Conservation (phyloP, 2,329 filamentous ascomycete species). For the Macrophomina pseudophaseolina region DNA sequence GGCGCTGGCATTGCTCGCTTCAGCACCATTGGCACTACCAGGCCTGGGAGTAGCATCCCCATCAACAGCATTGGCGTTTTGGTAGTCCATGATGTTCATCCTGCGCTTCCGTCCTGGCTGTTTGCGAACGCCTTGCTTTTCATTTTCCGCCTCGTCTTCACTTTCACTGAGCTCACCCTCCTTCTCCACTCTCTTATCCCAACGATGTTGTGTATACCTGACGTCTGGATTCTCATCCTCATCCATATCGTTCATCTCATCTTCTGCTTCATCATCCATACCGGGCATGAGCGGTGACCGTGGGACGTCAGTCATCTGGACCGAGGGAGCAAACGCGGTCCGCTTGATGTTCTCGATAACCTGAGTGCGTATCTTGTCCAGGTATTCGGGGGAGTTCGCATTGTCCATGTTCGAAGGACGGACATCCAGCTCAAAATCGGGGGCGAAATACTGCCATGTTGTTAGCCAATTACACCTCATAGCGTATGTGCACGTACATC, state of each 20-base stretch:
- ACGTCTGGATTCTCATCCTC: slow-evolving; percentile 86
- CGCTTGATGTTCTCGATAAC: slow-evolving; percentile 71
- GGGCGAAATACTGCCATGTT: slow-evolving; percentile 64
- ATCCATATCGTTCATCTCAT: slow-evolving; percentile 70
- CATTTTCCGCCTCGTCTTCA: slow-evolving; percentile 88
- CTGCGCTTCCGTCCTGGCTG: slow-evolving; percentile 56
- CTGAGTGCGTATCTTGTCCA: slow-evolving; percentile 69
- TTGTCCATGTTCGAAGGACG: slow-evolving; percentile 76
- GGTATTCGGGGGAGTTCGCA: slow-evolving; percentile 70
- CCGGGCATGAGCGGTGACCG: slow-evolving; percentile 60
- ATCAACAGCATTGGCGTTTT: slow-evolving; percentile 56
- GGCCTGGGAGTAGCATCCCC: slow-evolving; percentile 35
- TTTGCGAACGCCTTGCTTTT: slow-evolving; percentile 70
- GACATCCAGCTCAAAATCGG: slow-evolving; percentile 72
- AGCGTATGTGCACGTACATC: slow-evolving; percentile 52
- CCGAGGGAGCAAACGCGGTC: slow-evolving; percentile 66
- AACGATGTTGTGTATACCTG: slow-evolving; percentile 79
- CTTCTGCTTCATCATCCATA: slow-evolving; percentile 69
- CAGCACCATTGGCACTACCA: slow-evolving; percentile 31
- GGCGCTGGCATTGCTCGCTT: slow-evolving; percentile 40
- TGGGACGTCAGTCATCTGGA: slow-evolving; percentile 69
- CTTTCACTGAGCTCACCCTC: slow-evolving; percentile 76
- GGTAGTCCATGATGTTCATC: slow-evolving; percentile 66
- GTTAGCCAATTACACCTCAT: not conserved
- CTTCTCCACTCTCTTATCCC: slow-evolving; percentile 77